A percentile compares a stretch with the other conserved stretches of the same genome.
Evolutionary conservation across 805 yeast species (phyloP).

Genomic region (Saccharomycopsis amapae): DNA sequence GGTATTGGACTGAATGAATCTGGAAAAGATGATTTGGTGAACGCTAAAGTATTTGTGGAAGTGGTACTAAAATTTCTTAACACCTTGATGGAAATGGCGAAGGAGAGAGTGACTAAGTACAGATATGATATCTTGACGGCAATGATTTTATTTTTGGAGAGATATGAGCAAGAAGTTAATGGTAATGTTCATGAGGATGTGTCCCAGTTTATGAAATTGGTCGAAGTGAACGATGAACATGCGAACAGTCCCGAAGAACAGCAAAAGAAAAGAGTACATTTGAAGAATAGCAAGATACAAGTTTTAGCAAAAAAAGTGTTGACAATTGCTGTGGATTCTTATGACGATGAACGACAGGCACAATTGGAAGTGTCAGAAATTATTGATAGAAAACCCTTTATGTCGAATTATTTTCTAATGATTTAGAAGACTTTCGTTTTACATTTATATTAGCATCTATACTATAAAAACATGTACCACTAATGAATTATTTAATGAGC

Average conservation of each 20-base stretch:
- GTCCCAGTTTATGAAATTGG: neutral
- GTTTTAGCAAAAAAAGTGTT: neutral
- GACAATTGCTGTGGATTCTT: neutral
- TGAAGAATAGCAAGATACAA: neutral
- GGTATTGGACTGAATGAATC: neutral
- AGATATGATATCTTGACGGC: conserved; percentile 12
- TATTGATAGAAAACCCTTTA: conserved; percentile 3
- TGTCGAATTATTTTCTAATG: conserved; percentile 7
- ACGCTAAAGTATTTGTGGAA: neutral
- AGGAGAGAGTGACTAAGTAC: conserved; percentile 2
- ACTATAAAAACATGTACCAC: no score
- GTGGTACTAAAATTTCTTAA: neutral
- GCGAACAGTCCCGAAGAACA: no score
- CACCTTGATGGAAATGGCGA: neutral
- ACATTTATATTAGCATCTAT: no score
- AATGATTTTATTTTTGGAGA: conserved; percentile 4
- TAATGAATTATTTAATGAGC: no score
- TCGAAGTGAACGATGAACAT: no score
- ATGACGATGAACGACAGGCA: neutral
- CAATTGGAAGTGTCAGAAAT: neutral
- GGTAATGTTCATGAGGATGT: no score
- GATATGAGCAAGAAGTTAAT: conserved; percentile 2
- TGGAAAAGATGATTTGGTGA: neutral
- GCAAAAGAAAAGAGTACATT: neutral
- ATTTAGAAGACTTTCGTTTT: no score